Evolutionary conservation across 108 stramenopile species (phyloP), one percentile per base, ranked within the genome.

Genomic region (Cylindrotheca fusiformis): DNA sequence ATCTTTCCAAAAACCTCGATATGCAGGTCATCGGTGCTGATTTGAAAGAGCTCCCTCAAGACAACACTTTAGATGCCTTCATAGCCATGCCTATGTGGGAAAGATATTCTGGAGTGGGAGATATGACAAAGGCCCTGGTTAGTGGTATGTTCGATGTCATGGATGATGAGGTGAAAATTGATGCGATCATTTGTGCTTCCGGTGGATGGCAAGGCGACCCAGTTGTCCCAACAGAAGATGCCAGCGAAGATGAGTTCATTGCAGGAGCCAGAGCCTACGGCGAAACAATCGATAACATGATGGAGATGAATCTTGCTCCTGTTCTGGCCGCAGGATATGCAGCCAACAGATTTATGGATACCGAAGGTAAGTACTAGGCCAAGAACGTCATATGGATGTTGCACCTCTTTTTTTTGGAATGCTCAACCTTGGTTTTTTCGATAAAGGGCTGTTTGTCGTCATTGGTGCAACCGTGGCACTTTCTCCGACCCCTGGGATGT

Each of bases 381-480:
- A 18, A 6, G 19, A 29, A 18, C 50, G n/a, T n/a, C n/a, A n/a
- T n/a, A n/a, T n/a, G n/a, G n/a, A n/a, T n/a, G n/a, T n/a, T n/a
- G 14, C 52, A 27, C 52, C 26, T 29, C 31, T 14, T 29, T 58
- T 31, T 26, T 26, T n/a, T 58, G 32, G n/a, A n/a, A n/a, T n/a
- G n/a, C n/a, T n/a, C n/a, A n/a, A 21, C 44, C 28, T 55, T 55
- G 14, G 29, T 22, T 56, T 22, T 14, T 55, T 49, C 41, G 8
- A 14, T 1, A 49, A 23, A 55, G 78, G 78, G 14, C 55, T 82
- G 23, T 69, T 83, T 60, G 86, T 87, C 8, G 71, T 65, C 55
- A 81, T 87, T 50, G 86, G 86, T 20, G 86, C 86, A 18, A 77
- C 83, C 12, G 81, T 74, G 5, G 84, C 87, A 44, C 52, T 89